These are phyloP conservation scores for Actinidia chinensis DNA, from an alignment of 179 eudicot species.

Conservation along the genomic window DNA sequence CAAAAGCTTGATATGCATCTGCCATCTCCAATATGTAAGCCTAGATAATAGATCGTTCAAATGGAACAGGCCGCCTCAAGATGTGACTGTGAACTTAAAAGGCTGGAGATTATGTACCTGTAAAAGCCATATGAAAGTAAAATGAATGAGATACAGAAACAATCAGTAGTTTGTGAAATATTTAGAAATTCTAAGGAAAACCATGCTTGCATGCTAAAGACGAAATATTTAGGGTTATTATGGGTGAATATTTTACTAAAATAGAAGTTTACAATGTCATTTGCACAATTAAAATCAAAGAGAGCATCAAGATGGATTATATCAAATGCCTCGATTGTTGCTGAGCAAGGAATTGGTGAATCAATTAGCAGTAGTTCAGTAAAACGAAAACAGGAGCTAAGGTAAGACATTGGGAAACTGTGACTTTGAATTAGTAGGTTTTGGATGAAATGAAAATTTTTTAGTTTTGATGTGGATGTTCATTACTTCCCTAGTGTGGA, in stretches of 20 bases:
- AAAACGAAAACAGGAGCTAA: background rate
- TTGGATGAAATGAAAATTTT: too few species aligned
- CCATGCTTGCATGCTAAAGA: background rate
- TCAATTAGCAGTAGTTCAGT: background rate
- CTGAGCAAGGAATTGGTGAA: background rate
- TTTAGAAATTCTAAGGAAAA: background rate
- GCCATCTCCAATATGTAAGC: conserved; percentile 39
- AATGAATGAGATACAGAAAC: background rate
- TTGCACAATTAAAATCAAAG: too few species aligned
- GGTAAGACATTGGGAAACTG: background rate
- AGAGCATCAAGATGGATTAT: background rate
- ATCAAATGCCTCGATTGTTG: background rate
- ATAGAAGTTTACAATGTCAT: background rate
- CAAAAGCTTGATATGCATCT: conserved; percentile 59
- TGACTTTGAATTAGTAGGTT: background rate
- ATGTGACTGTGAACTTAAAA: background rate
- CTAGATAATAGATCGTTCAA: background rate
- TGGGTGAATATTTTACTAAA: background rate
- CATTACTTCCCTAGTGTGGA: too few species aligned
- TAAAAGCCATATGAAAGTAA: conserved; percentile 1
- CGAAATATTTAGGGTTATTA: background rate
- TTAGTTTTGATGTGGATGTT: too few species aligned
- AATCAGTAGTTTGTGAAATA: background rate
- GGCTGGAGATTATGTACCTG: conserved; percentile 2
- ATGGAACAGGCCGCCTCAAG: background rate